Evolutionary conservation across 352 stramenopile species (phyloP).

Genomic region (Globisporangium parvum): DNA sequence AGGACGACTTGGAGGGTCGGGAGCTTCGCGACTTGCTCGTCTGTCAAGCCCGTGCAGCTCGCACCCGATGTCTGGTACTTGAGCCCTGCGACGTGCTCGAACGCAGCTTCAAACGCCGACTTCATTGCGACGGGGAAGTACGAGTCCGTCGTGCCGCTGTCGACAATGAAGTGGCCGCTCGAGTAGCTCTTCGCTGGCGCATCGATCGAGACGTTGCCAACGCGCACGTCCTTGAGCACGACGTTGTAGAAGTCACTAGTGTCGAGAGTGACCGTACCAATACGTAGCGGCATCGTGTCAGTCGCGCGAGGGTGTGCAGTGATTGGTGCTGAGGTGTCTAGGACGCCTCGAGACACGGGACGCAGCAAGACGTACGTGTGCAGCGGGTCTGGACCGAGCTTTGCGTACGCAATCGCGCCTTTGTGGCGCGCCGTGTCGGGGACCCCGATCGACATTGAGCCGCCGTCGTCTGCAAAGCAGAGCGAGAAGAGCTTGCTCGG

Average conservation of each 20-base stretch:
- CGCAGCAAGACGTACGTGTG: constrained; percentile 16
- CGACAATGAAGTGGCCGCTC: constrained; percentile 68
- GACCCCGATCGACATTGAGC: constrained; percentile 60
- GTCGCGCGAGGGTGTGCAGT: background rate
- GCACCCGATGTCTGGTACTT: constrained; percentile 41
- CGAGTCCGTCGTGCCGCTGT: constrained; percentile 83
- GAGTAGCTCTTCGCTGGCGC: constrained; percentile 9
- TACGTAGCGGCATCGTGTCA: background rate
- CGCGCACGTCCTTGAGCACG: constrained; percentile 56
- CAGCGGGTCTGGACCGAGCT: constrained; percentile 28
- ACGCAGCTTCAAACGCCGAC: constrained; percentile 44
- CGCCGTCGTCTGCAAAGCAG: constrained; percentile 66
- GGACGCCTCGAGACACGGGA: too few species aligned
- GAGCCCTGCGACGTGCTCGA: constrained; percentile 40
- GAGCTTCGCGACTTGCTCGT: constrained; percentile 39
- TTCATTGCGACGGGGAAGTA: constrained; percentile 58
- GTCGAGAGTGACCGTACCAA: background rate
- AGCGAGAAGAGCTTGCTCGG: constrained; percentile 69
- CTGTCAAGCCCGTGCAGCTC: constrained; percentile 44
- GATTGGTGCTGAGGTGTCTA: too few species aligned
- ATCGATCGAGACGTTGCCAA: constrained; percentile 55
- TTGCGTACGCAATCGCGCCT: constrained; percentile 48
- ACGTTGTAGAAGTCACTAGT: constrained; percentile 61
- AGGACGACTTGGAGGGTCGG: constrained; percentile 69
- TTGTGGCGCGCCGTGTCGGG: constrained; percentile 44